These are phyloP conservation scores for Caloboletus firmus DNA, from an alignment of 1,284 basidiomycete species.

Conservation along the genomic window DNA sequence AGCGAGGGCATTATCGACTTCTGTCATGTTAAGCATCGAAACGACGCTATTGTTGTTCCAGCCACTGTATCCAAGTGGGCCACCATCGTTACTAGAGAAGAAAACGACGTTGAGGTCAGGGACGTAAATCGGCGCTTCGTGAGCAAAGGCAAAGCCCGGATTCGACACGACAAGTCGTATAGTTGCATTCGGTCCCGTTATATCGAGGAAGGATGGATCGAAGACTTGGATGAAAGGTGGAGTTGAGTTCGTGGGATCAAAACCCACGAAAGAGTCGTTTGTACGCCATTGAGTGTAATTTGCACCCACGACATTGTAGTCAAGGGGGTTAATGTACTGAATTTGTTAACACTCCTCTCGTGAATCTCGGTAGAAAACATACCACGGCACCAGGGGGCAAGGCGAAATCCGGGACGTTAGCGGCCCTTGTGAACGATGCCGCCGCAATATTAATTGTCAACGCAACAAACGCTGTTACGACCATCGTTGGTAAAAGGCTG, in stretches of 20 bases:
- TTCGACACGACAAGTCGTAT: conserved; percentile 60
- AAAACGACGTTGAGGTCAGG: conserved; percentile 59
- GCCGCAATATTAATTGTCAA: background rate
- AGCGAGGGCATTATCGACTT: conserved; percentile 42
- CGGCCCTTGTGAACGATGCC: background rate
- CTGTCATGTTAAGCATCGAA: conserved; percentile 48
- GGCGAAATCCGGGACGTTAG: background rate
- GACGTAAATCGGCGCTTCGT: conserved; percentile 71
- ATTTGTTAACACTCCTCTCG: conserved; percentile 41
- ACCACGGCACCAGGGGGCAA: conserved; percentile 22
- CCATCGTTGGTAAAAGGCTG: background rate
- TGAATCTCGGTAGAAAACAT: background rate
- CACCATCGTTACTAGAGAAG: conserved; percentile 50
- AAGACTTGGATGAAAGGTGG: conserved; percentile 73
- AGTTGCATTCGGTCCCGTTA: conserved; percentile 59
- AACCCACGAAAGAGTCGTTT: conserved; percentile 39
- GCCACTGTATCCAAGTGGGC: conserved; percentile 40
- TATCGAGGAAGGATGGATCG: conserved; percentile 54
- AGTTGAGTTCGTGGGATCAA: conserved; percentile 46
- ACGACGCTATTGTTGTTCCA: conserved; percentile 49
- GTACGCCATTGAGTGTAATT: conserved; percentile 38
- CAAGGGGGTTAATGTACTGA: conserved; percentile 44
- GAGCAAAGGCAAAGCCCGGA: conserved; percentile 64
- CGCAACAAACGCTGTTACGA: background rate
- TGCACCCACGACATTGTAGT: conserved; percentile 45